Conservation (phyloP, 140 eudicot genomes). For the Senecio squalidus region DNA sequence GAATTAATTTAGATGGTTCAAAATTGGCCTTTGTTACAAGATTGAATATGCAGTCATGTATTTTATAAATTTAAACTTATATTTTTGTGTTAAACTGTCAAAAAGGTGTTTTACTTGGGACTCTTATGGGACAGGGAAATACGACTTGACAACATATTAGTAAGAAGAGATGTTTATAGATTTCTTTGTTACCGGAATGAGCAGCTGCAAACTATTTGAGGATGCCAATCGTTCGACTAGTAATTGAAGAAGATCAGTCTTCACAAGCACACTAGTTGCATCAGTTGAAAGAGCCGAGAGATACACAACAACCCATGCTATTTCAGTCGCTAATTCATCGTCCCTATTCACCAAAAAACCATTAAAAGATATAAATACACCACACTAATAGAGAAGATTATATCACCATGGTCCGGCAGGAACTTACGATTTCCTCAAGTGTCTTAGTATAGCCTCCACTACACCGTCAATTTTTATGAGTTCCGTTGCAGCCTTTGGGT, state of each 20-base stretch:
- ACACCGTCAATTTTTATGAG: constrained; percentile 74
- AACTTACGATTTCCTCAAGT: constrained; percentile 75
- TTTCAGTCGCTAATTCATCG: constrained; percentile 88
- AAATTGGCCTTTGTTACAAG: neutral
- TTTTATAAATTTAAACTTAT: neutral
- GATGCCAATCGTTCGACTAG: constrained; percentile 64
- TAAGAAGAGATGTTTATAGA: neutral
- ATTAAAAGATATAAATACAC: neutral
- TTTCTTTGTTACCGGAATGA: constrained; percentile 69
- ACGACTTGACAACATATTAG: neutral
- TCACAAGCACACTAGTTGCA: constrained; percentile 73
- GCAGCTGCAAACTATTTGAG: constrained; percentile 80
- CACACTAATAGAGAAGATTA: neutral
- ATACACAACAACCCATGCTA: constrained; percentile 97
- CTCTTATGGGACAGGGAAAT: neutral
- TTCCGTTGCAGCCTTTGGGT: constrained; percentile 86
- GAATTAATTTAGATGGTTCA: neutral
- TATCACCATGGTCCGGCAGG: neutral
- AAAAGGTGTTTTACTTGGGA: neutral
- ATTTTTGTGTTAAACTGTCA: neutral
- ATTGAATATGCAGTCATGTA: neutral
- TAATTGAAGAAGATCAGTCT: constrained; percentile 67
- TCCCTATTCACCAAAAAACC: constrained; percentile 41
- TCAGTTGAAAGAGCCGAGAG: constrained; percentile 81
- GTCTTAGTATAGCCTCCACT: constrained; percentile 83